phyloP scores from a whole-genome alignment of 2,329 filamentous ascomycete genomes.

The Dothistroma septosporum region DNA sequence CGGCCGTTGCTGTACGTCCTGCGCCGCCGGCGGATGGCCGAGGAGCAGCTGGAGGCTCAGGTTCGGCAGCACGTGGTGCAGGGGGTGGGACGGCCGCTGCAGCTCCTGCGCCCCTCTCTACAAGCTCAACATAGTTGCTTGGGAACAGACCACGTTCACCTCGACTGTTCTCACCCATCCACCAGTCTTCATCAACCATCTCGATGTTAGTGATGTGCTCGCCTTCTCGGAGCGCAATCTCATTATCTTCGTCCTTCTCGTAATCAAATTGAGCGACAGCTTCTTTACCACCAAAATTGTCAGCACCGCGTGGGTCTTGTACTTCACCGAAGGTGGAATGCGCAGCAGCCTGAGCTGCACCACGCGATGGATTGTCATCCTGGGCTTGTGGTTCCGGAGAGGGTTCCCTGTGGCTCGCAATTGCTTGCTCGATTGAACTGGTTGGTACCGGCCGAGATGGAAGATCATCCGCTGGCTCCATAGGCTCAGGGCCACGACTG shows the following conservation, averaged over 20 bases:
- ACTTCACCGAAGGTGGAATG: constrained; percentile 44
- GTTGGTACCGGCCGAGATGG: constrained; percentile 57
- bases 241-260: constrained; percentile 95
- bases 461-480: constrained; percentile 51
- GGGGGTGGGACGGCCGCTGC: constrained; percentile 42
- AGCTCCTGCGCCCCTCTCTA: constrained; percentile 50
- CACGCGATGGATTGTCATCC: constrained; percentile 54
- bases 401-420: constrained; percentile 62
- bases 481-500: constrained; percentile 55
- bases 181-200: constrained; percentile 98
- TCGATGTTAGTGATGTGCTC: constrained; percentile 88
- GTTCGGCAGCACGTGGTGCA: constrained; percentile 35
- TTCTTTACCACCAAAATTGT: constrained; percentile 55
- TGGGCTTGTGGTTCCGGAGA: constrained; percentile 60
- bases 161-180: constrained; percentile 83
- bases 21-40: constrained; percentile 44
- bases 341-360: constrained; percentile 46
- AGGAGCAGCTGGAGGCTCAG: constrained; percentile 25
- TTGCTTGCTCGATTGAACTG: constrained; percentile 57
- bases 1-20: constrained; percentile 63
- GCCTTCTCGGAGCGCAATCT: constrained; percentile 84
- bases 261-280: constrained; percentile 91
- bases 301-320: constrained; percentile 36
- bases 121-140: constrained; percentile 90
- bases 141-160: constrained; percentile 91